phyloP scores from a whole-genome alignment of 1,284 basidiomycete genomes.

The Sparassis latifolia region DNA sequence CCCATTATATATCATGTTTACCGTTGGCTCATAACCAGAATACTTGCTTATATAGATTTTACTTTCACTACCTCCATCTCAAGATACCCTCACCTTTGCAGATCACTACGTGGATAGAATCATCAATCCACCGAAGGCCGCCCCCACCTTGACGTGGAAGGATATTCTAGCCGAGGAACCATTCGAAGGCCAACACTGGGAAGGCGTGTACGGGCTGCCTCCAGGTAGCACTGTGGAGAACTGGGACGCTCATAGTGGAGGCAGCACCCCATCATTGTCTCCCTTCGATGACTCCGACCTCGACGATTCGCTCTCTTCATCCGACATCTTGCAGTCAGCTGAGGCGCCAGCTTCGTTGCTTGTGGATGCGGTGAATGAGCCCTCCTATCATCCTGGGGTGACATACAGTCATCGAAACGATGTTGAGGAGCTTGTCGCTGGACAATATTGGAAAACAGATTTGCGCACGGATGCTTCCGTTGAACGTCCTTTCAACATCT shows the following conservation, averaged over 20 bases:
- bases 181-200: conserved; percentile 75
- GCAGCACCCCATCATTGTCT: conserved; percentile 44
- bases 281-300: conserved; percentile 32
- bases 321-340: conserved; percentile 37
- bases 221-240: conserved; percentile 34
- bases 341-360: conserved; percentile 22
- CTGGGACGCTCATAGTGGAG: conserved; percentile 36
- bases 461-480: conserved; percentile 44
- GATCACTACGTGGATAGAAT: conserved; percentile 41
- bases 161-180: conserved; percentile 74
- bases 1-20: background rate
- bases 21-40: background rate
- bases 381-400: conserved; percentile 3
- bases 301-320: conserved; percentile 40
- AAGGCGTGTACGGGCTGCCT: conserved; percentile 48
- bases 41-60: conserved; percentile 35
- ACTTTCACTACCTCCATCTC: conserved; percentile 46
- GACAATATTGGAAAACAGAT: conserved; percentile 65
- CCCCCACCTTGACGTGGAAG: conserved; percentile 54
- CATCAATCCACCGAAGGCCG: conserved; percentile 36
- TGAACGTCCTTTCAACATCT: conserved; percentile 47
- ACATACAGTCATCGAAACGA: conserved; percentile 38
- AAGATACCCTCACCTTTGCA: conserved; percentile 42
- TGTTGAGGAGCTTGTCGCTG: conserved; percentile 50
- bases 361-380: background rate